Evolutionary conservation across 2,329 filamentous ascomycete species (phyloP), one percentile per base, ranked within the genome.

Genomic region (Pseudocercospora musae): DNA sequence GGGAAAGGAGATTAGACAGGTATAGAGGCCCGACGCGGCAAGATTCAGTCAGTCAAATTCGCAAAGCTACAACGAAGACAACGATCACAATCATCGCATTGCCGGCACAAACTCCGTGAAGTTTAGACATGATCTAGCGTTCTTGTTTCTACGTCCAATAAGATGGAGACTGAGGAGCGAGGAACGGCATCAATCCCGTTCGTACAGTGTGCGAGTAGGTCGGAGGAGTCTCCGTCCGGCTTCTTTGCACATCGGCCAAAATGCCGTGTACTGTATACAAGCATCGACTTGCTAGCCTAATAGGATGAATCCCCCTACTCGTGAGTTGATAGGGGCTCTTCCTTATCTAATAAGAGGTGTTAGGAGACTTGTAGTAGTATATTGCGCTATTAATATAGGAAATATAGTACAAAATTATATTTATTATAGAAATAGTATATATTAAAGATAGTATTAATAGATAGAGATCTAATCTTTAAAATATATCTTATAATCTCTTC

Each of bases 1-100:
- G 63, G 95, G 92, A 55, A 94, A 94, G 77, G 91, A 96, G 67
- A 88, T 93, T 54, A 87, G 88, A 73, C 91, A 95, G 77, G 92
- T 96, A 60, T 64, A 31, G 29, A 31, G 29, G 10, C 29, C 10
- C 8, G 29, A 10, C 4, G 29, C 29, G 29, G 29, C 15, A 37
- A 15, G 9, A 31, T 31, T 11, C 29, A 31, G 29, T 31, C 29
- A 31, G 29, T 27, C 25, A 27, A 7, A 27, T 3, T 27, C 3
- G 25, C 25, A 27, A 27, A 7, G 7, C 3, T 7, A 3, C 8
- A 2, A 9, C 27, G 27, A 29, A 29, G 27, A 29, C 27, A 29
- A 29, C 31, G 2, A 3, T n/a, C n/a, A n/a, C n/a, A n/a, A n/a
- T n/a, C n/a, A n/a, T 15, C 6, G 33, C 37, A 40, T 40, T 40